A percentile compares a stretch with the other conserved stretches of the same genome.
Conservation (phyloP, 2,329 filamentous ascomycete species). For the Ustulina deusta region DNA sequence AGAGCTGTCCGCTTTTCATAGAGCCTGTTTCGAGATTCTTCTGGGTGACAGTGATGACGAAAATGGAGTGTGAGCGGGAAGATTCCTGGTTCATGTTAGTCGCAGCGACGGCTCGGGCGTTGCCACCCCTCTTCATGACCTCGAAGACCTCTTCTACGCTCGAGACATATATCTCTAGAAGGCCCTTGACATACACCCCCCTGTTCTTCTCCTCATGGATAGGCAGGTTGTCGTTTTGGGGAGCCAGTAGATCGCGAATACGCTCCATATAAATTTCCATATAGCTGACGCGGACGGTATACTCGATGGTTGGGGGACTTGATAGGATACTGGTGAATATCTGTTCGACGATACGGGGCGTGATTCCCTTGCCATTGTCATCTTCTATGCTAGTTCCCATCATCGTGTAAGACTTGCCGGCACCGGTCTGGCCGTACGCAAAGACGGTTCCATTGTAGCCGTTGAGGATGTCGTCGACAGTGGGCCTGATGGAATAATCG, state of each 20-base stretch:
- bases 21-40: constrained; percentile 98
- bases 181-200: constrained; percentile 95
- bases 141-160: constrained; percentile 97
- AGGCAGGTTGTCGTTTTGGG: constrained; percentile 94
- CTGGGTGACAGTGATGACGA: constrained; percentile 95
- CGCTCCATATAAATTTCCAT: constrained; percentile 99
- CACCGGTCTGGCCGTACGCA: constrained; percentile 97
- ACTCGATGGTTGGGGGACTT: constrained; percentile 93
- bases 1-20: constrained; percentile 94
- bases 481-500: constrained; percentile 95
- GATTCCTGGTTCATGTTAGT: constrained; percentile 99
- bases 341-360: constrained; percentile 96
- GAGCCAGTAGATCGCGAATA: constrained; percentile 91
- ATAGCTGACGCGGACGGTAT: constrained; percentile 98
- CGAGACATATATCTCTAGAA: constrained; percentile 94
- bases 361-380: constrained; percentile 88
- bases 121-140: constrained; percentile 93
- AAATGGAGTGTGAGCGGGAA: constrained; percentile 97
- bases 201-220: constrained; percentile 98
- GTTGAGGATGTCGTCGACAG: constrained; percentile 97
- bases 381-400: constrained; percentile 97
- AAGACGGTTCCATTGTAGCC: constrained; percentile 99
- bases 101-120: constrained; percentile 88
- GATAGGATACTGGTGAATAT: constrained; percentile 96
- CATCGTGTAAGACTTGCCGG: constrained; percentile 99